Conservation (phyloP, 2,329 filamentous ascomycete genomes). For the Onygenales sp. region DNA sequence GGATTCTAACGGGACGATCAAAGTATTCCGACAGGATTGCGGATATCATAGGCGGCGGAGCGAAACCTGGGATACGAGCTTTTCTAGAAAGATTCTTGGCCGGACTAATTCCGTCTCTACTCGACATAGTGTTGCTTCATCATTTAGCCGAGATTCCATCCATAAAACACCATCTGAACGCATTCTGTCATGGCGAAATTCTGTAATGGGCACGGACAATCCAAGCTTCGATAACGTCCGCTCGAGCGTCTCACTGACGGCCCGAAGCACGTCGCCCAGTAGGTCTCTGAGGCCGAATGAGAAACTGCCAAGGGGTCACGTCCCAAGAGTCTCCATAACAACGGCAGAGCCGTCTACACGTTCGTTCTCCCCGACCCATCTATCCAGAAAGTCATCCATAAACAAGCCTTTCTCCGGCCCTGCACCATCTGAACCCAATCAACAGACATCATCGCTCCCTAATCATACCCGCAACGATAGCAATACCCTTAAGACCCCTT, state of each 20-base stretch:
- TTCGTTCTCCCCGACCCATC: slow-evolving; percentile 14
- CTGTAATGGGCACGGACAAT: slow-evolving; percentile 46
- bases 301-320: not conserved
- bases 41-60: slow-evolving; percentile 68
- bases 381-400: not conserved
- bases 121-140: slow-evolving; percentile 40
- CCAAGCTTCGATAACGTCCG: slow-evolving; percentile 37
- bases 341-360: slow-evolving; percentile 19
- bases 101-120: slow-evolving; percentile 50
- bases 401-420: slow-evolving; percentile 6
- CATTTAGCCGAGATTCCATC: slow-evolving; percentile 34
- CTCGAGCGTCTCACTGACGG: slow-evolving; percentile 17
- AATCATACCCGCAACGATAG: not conserved
- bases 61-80: slow-evolving; percentile 68
- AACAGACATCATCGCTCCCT: not conserved
- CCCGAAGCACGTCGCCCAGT: slow-evolving; percentile 41
- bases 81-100: slow-evolving; percentile 57
- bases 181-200: slow-evolving; percentile 81
- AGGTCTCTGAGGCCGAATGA: slow-evolving; percentile 24
- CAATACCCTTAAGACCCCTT: not conserved
- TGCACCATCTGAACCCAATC: slow-evolving; percentile 1
- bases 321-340: not conserved
- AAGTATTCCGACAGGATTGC: slow-evolving; percentile 92
- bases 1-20: slow-evolving; percentile 79
- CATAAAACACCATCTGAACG: slow-evolving; percentile 55